phyloP scores from a whole-genome alignment of 768 basidiomycete species.

The Panellus pusillus region DNA sequence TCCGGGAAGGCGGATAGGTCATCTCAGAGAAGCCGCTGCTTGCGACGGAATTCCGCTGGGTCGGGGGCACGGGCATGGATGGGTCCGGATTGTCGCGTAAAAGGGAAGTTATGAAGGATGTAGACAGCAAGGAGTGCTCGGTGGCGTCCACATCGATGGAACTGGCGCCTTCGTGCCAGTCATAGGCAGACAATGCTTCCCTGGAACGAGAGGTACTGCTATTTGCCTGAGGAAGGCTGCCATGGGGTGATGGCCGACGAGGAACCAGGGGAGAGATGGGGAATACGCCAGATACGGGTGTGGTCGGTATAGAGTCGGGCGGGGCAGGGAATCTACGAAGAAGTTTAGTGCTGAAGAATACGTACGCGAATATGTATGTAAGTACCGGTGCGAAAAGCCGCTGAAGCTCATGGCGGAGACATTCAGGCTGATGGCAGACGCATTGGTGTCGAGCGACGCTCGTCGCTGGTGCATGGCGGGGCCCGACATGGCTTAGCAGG shows the following conservation, averaged over 20 bases:
- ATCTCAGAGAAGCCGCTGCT: conserved; percentile 51
- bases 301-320: conserved; percentile 46
- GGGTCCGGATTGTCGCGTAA: conserved; percentile 44
- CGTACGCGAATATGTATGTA: not conserved
- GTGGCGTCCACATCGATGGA: conserved; percentile 55
- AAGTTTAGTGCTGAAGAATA: conserved; percentile 34
- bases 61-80: conserved; percentile 19
- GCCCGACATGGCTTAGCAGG: conserved; percentile 17
- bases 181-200: conserved; percentile 37
- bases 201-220: conserved; percentile 3
- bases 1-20: conserved; percentile 49
- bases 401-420: conserved; percentile 54
- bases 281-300: conserved; percentile 37
- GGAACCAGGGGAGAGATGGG: conserved; percentile 28
- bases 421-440: conserved; percentile 55
- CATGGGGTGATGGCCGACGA: conserved; percentile 6
- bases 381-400: conserved; percentile 26
- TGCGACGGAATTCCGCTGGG: conserved; percentile 35
- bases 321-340: conserved; percentile 48
- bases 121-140: conserved; percentile 58
- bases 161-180: conserved; percentile 65
- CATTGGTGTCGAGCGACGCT: conserved; percentile 50
- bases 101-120: conserved; percentile 60
- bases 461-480: conserved; percentile 11
- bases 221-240: not conserved